A percentile compares a stretch with the other conserved stretches of the same genome.
Evolutionary conservation across 306 rosid genomes (phyloP).

Genomic region (Acacia acuminata): DNA sequence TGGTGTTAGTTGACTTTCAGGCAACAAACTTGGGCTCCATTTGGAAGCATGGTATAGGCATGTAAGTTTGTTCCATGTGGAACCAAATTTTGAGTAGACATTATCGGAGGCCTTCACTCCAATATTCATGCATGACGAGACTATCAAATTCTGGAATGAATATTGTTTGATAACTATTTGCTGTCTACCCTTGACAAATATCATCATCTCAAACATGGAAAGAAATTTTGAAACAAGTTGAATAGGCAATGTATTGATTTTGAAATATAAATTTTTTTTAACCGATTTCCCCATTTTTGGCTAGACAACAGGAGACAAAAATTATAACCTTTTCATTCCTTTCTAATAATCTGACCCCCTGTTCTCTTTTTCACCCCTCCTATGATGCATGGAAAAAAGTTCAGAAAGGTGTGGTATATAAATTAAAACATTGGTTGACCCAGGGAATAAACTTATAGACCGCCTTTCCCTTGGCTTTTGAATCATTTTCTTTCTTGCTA

Average conservation of each 20-base stretch:
- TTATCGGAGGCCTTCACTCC: neutral
- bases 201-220: neutral
- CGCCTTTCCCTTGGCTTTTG: slow-evolving; percentile 14
- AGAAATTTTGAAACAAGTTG: neutral
- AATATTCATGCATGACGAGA: neutral
- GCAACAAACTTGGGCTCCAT: neutral
- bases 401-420: slow-evolving; percentile 1
- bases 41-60: too few species aligned
- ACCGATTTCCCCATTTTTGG: slow-evolving; percentile 4
- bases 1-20: neutral
- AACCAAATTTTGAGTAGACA: neutral
- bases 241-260: slow-evolving; percentile 5
- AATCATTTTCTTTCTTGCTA: neutral
- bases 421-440: neutral
- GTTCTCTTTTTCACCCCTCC: neutral
- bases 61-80: neutral
- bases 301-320: neutral
- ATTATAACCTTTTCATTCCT: slow-evolving; percentile 3
- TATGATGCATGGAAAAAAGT: neutral
- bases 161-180: neutral
- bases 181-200: neutral
- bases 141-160: neutral
- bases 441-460: neutral
- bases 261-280: neutral
- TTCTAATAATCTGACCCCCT: neutral